Conservation (phyloP, 805 yeast species). For the Jamesozyma rosinii region DNA sequence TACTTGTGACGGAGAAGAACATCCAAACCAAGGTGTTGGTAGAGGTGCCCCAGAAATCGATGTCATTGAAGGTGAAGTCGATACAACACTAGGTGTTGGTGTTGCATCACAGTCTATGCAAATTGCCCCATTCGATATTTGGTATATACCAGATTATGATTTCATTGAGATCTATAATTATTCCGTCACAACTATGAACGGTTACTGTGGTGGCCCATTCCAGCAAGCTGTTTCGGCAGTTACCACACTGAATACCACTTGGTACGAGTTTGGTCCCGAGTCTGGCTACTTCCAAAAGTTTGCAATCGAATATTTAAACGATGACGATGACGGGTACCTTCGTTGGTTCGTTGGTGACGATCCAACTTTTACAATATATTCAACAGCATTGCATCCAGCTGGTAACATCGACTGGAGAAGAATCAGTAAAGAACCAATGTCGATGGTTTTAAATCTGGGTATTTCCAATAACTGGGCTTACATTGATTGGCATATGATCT, state of each 20-base stretch:
- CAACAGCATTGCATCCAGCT: conserved; percentile 74
- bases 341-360: conserved; percentile 79
- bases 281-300: conserved; percentile 55
- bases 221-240: conserved; percentile 88
- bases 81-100: conserved; percentile 46
- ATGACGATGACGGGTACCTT: conserved; percentile 60
- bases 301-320: conserved; percentile 72
- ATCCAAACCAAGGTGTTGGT: conserved; percentile 80
- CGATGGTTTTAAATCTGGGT: conserved; percentile 79
- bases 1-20: conserved; percentile 74
- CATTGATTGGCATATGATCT: conserved; percentile 76
- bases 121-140: conserved; percentile 87
- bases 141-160: conserved; percentile 87
- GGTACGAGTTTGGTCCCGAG: conserved; percentile 65
- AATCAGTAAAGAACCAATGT: conserved; percentile 87
- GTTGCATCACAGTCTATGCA: conserved; percentile 88
- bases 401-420: conserved; percentile 83
- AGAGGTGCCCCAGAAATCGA: conserved; percentile 97
- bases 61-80: conserved; percentile 75
- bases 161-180: conserved; percentile 64
- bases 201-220: conserved; percentile 85
- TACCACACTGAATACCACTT: conserved; percentile 65
- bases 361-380: conserved; percentile 65
- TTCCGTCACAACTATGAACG: conserved; percentile 69
- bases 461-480: conserved; percentile 88